Base-by-base conservation (phyloP, 2,329 filamentous ascomycete genomes). In the Epichloe baconii region DNA sequence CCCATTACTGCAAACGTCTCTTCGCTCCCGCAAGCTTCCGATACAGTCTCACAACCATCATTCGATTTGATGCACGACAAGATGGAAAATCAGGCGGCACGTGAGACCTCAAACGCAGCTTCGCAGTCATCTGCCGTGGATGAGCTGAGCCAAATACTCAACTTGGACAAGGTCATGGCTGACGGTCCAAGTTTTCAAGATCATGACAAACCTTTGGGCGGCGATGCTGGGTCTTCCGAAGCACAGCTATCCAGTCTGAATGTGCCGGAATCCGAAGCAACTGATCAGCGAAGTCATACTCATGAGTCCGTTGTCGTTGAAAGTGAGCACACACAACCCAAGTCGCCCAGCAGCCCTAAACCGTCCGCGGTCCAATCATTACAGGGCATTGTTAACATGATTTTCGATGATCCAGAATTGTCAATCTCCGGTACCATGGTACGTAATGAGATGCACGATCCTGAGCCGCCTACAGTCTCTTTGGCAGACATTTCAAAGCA, bases 401-500 rank as follows among this genome's bases (percentile, higher is more conserved):
- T 56, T 26, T 62, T 61, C 50, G 53, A 50, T 10, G 45, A 50
- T 31, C 50, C 60, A 17, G 52, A 49, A 35, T 37, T 46, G 11
- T 53, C 59, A 34, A 52, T 58, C 21, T 54, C 59, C 10, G 48
- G 37, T 23, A 54, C 57, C 11, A 49, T 61, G 15, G 50, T 64
- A 47, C 51, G 56, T 2, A 54, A 56, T 17, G 57, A 52, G 11
- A n/a, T 48, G 11, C 56, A 55, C 8, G 53, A 61, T 17, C 31
- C 59, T 2, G 57, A 62, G 3, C 61, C 59, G n/a, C 54, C 58
- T 11, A 70, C 68, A 2, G 57, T 71, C 23, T 68, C 68, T n/a
- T 63, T 67, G 5, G 67, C 68, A 17, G 68, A 66, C 38, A 66
- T 71, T 14, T 67, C 60, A 41, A 62, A 60, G 38, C 60, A 61